phyloP scores from a whole-genome alignment of 306 rosid genomes.

The Quillaja saponaria region DNA sequence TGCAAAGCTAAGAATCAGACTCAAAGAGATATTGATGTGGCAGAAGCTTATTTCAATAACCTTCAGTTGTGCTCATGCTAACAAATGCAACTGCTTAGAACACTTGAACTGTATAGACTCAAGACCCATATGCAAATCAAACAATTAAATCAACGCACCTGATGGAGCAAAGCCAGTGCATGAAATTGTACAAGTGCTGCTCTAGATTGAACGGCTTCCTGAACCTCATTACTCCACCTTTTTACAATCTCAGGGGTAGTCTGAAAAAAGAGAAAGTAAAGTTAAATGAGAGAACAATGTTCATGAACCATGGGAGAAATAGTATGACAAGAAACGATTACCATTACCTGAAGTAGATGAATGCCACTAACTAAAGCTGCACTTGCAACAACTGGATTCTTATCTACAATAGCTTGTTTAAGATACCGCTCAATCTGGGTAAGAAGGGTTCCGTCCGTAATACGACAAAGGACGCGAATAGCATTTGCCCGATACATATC shows the following conservation, averaged over 20 bases:
- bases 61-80: too few species aligned
- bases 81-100: too few species aligned
- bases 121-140: background rate
- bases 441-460: conserved; percentile 96
- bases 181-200: conserved; percentile 99
- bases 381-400: conserved; percentile 98
- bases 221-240: conserved; percentile 99
- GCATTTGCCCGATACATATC: conserved; percentile 99
- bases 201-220: conserved; percentile 98
- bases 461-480: conserved; percentile 94
- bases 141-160: conserved; percentile 56
- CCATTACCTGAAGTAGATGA: conserved; percentile 90
- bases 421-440: conserved; percentile 94
- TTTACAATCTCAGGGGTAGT: conserved; percentile 96
- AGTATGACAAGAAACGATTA: background rate
- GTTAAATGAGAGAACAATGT: conserved; percentile 18
- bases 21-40: too few species aligned
- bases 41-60: too few species aligned
- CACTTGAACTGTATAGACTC: too few species aligned
- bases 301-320: conserved; percentile 17
- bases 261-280: conserved; percentile 40
- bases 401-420: conserved; percentile 97
- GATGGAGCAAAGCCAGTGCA: conserved; percentile 91
- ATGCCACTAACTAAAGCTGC: conserved; percentile 97
- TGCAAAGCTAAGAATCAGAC: too few species aligned